Conservation (phyloP, 495 filamentous ascomycete genomes). For the Annulohypoxylon nitens region DNA sequence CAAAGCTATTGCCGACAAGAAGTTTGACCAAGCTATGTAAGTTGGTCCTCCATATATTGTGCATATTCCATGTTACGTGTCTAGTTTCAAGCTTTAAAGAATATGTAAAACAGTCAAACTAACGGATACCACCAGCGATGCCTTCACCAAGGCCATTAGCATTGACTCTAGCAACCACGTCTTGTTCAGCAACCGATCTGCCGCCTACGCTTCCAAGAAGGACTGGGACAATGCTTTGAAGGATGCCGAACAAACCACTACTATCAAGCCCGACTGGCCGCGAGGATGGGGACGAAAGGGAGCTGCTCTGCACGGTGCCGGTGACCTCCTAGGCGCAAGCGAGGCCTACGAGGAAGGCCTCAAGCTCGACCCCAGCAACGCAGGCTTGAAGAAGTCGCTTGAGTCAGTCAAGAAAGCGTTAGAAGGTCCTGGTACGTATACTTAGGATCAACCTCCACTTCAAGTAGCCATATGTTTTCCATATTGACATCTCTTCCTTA, state of each 20-base stretch:
- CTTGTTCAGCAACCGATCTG: constrained; percentile 97
- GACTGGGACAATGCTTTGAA: constrained; percentile 86
- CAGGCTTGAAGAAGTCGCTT: constrained; percentile 89
- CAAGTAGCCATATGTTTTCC: constrained; percentile 17
- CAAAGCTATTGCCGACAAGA: constrained; percentile 96
- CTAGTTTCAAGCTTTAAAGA: neutral
- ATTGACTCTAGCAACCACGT: constrained; percentile 91
- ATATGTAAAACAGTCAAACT: constrained; percentile 10
- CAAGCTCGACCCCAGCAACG: constrained; percentile 91
- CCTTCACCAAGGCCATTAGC: constrained; percentile 94
- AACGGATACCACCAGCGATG: constrained; percentile 70
- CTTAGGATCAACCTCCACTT: neutral
- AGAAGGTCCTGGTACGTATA: constrained; percentile 75
- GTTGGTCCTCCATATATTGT: constrained; percentile 53
- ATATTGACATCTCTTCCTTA: constrained; percentile 6
- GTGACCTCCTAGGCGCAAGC: constrained; percentile 84
- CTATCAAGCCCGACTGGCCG: constrained; percentile 97
- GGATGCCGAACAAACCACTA: constrained; percentile 91
- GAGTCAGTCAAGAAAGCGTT: constrained; percentile 89
- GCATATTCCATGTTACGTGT: neutral
- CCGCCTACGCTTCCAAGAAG: constrained; percentile 91
- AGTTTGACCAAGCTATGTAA: constrained; percentile 96
- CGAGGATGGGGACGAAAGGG: constrained; percentile 96
- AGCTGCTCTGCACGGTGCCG: constrained; percentile 86
- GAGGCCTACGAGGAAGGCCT: constrained; percentile 94